Conservation (phyloP, 2,329 filamentous ascomycete genomes). For the Diaporthe citrichinensis region DNA sequence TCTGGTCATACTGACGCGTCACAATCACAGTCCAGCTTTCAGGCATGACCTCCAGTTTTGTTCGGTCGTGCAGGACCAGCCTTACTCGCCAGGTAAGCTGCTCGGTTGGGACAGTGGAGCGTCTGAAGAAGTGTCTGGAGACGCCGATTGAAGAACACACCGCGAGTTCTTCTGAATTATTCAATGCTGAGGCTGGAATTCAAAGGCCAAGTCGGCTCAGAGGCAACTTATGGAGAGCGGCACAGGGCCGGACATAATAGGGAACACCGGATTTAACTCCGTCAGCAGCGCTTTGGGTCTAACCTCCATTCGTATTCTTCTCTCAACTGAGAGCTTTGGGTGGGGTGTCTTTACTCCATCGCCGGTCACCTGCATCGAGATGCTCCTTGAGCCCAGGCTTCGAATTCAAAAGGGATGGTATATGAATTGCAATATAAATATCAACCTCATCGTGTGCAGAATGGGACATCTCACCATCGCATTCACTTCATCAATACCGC, state of each 20-base stretch:
- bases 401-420: too few species aligned
- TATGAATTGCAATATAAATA: background rate
- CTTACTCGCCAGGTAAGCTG: background rate
- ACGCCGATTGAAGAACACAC: background rate
- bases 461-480: background rate
- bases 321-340: background rate
- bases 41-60: background rate
- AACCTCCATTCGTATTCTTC: conserved; percentile 25
- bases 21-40: background rate
- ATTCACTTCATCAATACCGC: background rate
- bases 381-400: background rate
- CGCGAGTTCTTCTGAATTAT: background rate
- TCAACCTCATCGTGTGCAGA: background rate
- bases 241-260: background rate
- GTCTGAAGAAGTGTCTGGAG: too few species aligned
- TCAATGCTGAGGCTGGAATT: background rate
- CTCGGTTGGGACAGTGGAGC: background rate
- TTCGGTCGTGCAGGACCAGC: background rate
- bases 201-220: background rate
- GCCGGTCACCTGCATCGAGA: background rate
- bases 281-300: background rate
- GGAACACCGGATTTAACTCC: background rate
- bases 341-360: background rate
- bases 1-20: background rate
- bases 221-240: background rate